A percentile compares a stretch with the other conserved stretches of the same genome.
These are phyloP conservation scores for Ophiostoma pallidulum DNA, from an alignment of 2,329 filamentous ascomycete species.

Conservation along the genomic window DNA sequence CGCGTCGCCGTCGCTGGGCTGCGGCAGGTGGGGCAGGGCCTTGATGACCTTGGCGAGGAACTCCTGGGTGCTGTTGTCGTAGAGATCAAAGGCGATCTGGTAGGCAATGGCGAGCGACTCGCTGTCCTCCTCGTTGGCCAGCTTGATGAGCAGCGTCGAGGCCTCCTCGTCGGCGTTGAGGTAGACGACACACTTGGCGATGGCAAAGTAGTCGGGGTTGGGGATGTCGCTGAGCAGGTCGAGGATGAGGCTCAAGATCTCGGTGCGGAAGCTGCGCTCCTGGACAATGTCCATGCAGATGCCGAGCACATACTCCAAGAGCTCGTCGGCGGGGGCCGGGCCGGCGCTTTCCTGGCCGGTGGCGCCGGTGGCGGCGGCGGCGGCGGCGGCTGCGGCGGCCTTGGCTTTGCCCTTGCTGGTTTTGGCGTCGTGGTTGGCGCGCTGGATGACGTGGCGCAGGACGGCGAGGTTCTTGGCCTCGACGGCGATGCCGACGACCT, in stretches of 20 bases:
- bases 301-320: slow-evolving; percentile 92
- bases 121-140: slow-evolving; percentile 70
- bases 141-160: slow-evolving; percentile 70
- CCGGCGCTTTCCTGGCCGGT: slow-evolving; percentile 31
- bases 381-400: neutral
- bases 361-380: no score
- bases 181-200: slow-evolving; percentile 95
- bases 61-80: slow-evolving; percentile 97
- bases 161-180: slow-evolving; percentile 87
- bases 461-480: slow-evolving; percentile 90
- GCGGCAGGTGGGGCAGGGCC: slow-evolving; percentile 54
- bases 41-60: slow-evolving; percentile 85
- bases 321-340: slow-evolving; percentile 65
- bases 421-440: slow-evolving; percentile 80
- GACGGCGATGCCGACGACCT: slow-evolving; percentile 93
- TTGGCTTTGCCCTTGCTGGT: slow-evolving; percentile 50
- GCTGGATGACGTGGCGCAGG: slow-evolving; percentile 74
- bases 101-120: slow-evolving; percentile 80
- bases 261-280: slow-evolving; percentile 71
- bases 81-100: slow-evolving; percentile 95
- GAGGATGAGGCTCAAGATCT: slow-evolving; percentile 87
- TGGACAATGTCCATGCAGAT: slow-evolving; percentile 98
- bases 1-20: slow-evolving; percentile 24
- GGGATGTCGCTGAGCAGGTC: slow-evolving; percentile 89
- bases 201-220: slow-evolving; percentile 92